Conservation (phyloP, 2,329 filamentous ascomycete genomes). For the Talaromyces marneffei region DNA sequence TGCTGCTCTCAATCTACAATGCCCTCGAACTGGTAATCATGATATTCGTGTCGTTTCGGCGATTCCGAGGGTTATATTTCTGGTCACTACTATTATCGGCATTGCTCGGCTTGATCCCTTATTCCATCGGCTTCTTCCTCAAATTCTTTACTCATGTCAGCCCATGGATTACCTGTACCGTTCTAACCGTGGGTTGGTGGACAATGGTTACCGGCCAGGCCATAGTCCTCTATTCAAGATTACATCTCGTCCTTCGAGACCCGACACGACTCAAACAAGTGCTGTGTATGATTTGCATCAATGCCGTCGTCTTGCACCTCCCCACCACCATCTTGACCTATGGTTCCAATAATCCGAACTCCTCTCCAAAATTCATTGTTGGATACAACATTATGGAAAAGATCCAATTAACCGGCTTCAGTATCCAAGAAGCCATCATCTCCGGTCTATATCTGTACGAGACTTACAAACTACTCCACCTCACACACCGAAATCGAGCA, state of each 20-base stretch:
- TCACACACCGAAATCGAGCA: slow-evolving; percentile 30
- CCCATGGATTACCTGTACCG: slow-evolving; percentile 32
- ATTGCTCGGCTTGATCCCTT: slow-evolving; percentile 32
- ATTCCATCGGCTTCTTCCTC: slow-evolving; percentile 40
- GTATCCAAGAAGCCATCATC: slow-evolving; percentile 43
- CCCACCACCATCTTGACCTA: slow-evolving; percentile 52
- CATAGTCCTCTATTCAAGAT: slow-evolving; percentile 57
- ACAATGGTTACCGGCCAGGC: slow-evolving; percentile 58
- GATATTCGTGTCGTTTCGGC: slow-evolving; percentile 36
- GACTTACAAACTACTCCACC: slow-evolving; percentile 43
- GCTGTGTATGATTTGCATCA: slow-evolving; percentile 53
- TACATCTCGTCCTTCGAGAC: slow-evolving; percentile 55
- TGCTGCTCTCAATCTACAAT: slow-evolving; percentile 43
- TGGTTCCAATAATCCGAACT: slow-evolving; percentile 29
- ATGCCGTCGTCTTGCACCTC: slow-evolving; percentile 50
- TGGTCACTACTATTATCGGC: slow-evolving; percentile 36
- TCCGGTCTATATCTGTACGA: slow-evolving; percentile 50
- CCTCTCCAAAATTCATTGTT: slow-evolving; percentile 24
- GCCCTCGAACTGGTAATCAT: slow-evolving; percentile 41
- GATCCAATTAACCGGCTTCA: slow-evolving; percentile 42
- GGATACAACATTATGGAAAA: slow-evolving; percentile 44
- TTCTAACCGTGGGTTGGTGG: slow-evolving; percentile 53
- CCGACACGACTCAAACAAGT: slow-evolving; percentile 45
- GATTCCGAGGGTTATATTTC: slow-evolving; percentile 39
- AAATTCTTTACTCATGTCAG: slow-evolving; percentile 32